Percentiles rank a stretch among this genome's conserved stretches.
Evolutionary conservation across 345 rosid genomes (phyloP).

Genomic region (Eucalyptus marginata): DNA sequence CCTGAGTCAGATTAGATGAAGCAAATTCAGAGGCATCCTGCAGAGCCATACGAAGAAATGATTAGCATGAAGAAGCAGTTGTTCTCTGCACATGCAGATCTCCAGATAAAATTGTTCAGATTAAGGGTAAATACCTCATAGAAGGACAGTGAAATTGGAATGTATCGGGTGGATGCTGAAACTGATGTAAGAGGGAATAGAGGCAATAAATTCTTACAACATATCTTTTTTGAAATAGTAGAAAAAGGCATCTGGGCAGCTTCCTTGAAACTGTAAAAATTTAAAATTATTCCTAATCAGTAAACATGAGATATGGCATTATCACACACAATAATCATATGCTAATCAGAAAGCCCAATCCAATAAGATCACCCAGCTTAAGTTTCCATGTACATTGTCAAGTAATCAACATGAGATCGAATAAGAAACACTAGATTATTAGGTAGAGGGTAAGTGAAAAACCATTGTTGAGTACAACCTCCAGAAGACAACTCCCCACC

Average conservation of each 20-base stretch:
- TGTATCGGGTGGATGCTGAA: slow-evolving; percentile 14
- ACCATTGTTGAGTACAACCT: neutral
- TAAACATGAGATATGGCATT: neutral
- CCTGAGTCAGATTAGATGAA: too few relatives aligned
- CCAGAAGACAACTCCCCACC: neutral
- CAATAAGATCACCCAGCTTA: neutral
- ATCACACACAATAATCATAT: neutral
- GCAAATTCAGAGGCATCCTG: too few relatives aligned
- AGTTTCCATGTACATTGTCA: neutral
- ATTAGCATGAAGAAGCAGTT: neutral
- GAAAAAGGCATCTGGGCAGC: slow-evolving; percentile 74
- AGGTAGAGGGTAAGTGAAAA: neutral
- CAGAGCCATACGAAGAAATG: neutral
- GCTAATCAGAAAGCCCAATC: neutral
- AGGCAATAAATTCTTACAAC: slow-evolving; percentile 30
- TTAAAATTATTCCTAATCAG: neutral
- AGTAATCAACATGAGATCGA: neutral
- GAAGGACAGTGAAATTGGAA: slow-evolving; percentile 72
- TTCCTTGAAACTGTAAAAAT: slow-evolving; percentile 54
- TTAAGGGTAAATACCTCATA: slow-evolving; percentile 35
- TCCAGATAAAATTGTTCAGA: neutral
- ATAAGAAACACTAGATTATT: neutral
- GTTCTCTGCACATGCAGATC: neutral
- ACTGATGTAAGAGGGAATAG: slow-evolving; percentile 28
- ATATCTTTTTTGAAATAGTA: slow-evolving; percentile 58